Evolutionary conservation across 139 green algal species (phyloP).

Genomic region (Astrephomene gubernaculifera): DNA sequence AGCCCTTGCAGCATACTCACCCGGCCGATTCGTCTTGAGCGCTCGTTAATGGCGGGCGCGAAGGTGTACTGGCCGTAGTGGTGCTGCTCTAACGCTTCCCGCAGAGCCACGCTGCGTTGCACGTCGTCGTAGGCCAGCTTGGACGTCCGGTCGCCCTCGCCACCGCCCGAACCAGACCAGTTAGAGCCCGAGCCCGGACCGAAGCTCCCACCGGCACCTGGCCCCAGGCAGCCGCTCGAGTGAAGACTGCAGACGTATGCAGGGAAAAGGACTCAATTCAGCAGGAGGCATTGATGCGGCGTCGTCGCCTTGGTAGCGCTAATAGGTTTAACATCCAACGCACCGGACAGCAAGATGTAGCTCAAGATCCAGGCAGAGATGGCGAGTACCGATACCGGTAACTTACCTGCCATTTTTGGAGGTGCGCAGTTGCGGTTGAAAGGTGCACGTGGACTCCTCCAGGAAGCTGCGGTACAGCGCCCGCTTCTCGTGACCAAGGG

Average conservation of each 20-base stretch:
- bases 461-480: slow-evolving; percentile 53
- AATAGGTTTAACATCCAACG: too few species aligned
- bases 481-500: slow-evolving; percentile 49
- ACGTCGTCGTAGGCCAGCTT: slow-evolving; percentile 64
- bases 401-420: slow-evolving; percentile 15
- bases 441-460: slow-evolving; percentile 46
- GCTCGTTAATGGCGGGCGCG: slow-evolving; percentile 49
- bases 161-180: not conserved
- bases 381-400: too few species aligned
- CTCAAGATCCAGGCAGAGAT: too few species aligned
- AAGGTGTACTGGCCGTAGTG: slow-evolving; percentile 60
- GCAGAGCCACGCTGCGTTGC: slow-evolving; percentile 44
- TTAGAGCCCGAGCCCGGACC: not conserved
- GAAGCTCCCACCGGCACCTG: not conserved
- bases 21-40: slow-evolving; percentile 50
- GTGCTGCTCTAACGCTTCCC: slow-evolving; percentile 57
- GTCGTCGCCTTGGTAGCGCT: too few species aligned
- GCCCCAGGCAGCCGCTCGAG: slow-evolving; percentile 21
- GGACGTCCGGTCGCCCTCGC: slow-evolving; percentile 41
- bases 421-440: slow-evolving; percentile 18
- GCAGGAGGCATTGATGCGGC: too few species aligned
- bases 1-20: not conserved
- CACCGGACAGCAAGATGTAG: too few species aligned
- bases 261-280: too few species aligned
- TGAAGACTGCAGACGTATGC: not conserved